Evolutionary conservation across 345 rosid genomes (phyloP).

Genomic region (Stellera chamaejasme): DNA sequence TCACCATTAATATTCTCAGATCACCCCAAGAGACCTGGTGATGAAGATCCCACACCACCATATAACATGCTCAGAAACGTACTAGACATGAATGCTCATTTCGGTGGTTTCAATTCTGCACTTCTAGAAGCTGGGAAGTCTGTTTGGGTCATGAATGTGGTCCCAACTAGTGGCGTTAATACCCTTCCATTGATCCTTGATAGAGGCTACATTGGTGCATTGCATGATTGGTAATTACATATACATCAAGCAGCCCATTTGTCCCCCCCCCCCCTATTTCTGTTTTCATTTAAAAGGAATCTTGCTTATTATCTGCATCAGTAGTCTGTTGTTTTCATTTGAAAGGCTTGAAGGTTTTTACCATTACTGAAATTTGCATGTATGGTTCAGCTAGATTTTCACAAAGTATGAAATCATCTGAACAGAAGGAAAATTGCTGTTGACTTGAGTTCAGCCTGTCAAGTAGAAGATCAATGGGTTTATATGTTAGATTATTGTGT

Average conservation of each 20-base stretch:
- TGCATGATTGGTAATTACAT: constrained; percentile 73
- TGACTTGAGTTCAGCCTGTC: no score
- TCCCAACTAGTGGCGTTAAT: constrained; percentile 78
- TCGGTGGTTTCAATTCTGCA: constrained; percentile 86
- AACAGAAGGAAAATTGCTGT: no score
- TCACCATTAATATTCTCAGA: constrained; percentile 97
- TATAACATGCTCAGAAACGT: constrained; percentile 96
- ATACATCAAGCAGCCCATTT: no score
- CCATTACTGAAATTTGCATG: no score
- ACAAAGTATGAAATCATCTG: no score
- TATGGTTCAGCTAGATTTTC: no score
- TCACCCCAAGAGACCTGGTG: constrained; percentile 99
- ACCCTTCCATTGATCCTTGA: constrained; percentile 82
- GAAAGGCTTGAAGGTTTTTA: no score
- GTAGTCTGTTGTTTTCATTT: neutral
- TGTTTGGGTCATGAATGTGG: constrained; percentile 98
- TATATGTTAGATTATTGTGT: no score
- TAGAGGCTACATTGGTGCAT: constrained; percentile 86
- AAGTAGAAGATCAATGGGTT: no score
- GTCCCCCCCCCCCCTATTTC: neutral
- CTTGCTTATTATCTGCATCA: neutral
- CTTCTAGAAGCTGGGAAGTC: constrained; percentile 73
- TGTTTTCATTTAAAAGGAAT: neutral
- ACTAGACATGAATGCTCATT: constrained; percentile 92
- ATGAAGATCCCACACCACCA: constrained; percentile 97